Evolutionary conservation across 345 rosid species (phyloP), one percentile per base, ranked within the genome.

Genomic region (Euphorbia peplus): DNA sequence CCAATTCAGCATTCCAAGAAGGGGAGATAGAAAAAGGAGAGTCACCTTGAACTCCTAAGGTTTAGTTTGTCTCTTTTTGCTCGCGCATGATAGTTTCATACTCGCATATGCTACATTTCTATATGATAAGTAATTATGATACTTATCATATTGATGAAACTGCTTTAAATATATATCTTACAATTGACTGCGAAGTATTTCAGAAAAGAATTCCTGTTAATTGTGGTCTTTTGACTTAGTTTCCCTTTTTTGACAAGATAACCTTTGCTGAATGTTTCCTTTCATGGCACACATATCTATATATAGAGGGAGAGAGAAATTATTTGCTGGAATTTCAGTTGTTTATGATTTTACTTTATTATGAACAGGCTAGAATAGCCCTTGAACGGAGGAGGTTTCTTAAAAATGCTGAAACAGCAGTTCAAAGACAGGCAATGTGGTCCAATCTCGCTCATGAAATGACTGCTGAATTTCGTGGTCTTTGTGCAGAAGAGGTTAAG

Each of bases 391-490:
- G 99, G 80, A 84, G 82, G 54, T 95, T 95, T 76, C 91, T 95
- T 21, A 88, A 88, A 86, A 90, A 87, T 71, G 98, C 99, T 14
- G 99, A 92, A 78, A 87, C 84, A 69, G 98, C 93, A 2, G 97
- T 91, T 12, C 98, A 92, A 48, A 90, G 93, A 71, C 99, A 95
- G 72, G 97, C 96, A 16, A 95, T 88, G 97, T 95, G 99, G 99
- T 92, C 99, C 66, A 92, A 83, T 82, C 82, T 95, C 82, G 99
- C 99, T 61, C 98, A 95, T 82, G 98, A 95, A 83, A 91, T 95
- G 99, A 95, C 99, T 67, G 99, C 96, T 61, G 99, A 95, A 72
- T 95, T 95, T 73, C 95, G 99, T 84, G 93, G 99, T 69, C 92
- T 95, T 68, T 95, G 99, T 80, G 99, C 99, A 60, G 99, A 95